Conservation (phyloP, 305 asterid genomes). For the Fraxinus velutina region DNA sequence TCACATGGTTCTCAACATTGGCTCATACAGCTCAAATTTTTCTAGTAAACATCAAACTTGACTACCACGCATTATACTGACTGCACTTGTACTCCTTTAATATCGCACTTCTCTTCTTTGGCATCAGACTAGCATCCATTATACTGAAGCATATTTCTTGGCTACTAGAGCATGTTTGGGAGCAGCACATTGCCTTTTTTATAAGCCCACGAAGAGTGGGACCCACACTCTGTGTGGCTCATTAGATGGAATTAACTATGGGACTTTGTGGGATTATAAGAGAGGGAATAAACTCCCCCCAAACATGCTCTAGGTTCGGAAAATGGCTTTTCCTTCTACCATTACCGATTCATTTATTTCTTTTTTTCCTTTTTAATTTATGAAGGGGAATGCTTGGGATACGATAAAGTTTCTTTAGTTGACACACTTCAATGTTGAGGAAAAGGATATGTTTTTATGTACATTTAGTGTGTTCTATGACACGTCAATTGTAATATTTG, state of each 20-base stretch:
- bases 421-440: conserved; percentile 18
- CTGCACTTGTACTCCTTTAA: background rate
- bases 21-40: background rate
- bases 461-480: background rate
- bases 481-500: background rate
- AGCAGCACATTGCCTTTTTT: background rate
- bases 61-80: conserved; percentile 5
- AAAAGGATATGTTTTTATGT: conserved; percentile 7
- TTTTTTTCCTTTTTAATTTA: conserved; percentile 7
- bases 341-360: background rate
- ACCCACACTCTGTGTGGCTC: background rate
- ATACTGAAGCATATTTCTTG: background rate
- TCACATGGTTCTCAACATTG: background rate
- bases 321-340: background rate
- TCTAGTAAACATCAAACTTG: background rate
- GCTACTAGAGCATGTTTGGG: background rate
- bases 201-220: background rate
- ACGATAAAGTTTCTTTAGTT: conserved; percentile 16
- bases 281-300: background rate
- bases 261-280: background rate
- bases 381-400: conserved; percentile 22
- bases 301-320: background rate
- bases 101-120: conserved; percentile 7
- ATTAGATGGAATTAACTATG: background rate
- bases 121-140: background rate